Evolutionary conservation across 441 rosid species (phyloP).

Genomic region (Erodium trifolium): DNA sequence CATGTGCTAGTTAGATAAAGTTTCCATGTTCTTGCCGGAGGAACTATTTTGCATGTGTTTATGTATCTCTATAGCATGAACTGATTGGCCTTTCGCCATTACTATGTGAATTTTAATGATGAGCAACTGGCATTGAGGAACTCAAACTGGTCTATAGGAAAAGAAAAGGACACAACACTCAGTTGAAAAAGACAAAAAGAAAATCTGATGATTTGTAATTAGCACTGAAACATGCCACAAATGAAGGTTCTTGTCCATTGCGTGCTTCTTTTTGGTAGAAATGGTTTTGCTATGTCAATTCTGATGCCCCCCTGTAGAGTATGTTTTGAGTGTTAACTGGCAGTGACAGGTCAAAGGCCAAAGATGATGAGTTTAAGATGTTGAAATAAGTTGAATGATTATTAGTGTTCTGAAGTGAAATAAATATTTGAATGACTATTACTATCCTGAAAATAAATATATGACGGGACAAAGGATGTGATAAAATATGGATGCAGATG

Average conservation of each 20-base stretch:
- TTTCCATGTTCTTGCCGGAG: not conserved
- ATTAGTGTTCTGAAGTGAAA: no score
- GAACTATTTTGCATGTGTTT: not conserved
- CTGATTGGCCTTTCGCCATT: not conserved
- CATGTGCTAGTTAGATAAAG: conserved; percentile 4
- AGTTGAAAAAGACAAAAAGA: no score
- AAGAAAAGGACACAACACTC: no score
- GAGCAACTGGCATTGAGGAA: no score
- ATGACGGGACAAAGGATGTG: not conserved
- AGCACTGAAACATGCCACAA: no score
- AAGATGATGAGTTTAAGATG: not conserved
- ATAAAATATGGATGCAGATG: not conserved
- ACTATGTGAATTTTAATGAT: not conserved
- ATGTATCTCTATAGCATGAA: not conserved
- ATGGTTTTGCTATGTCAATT: no score
- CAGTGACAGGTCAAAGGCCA: not conserved
- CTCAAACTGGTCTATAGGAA: no score
- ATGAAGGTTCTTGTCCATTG: no score
- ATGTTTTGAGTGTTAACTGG: no score
- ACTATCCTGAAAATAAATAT: not conserved
- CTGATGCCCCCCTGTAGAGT: no score
- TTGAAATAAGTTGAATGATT: not conserved
- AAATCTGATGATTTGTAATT: no score
- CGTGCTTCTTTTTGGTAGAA: no score
- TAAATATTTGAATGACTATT: not conserved